These are phyloP conservation scores for Mortierella sp. DNA, from an alignment of 371 early-diverging fungal species.

Conservation along the genomic window DNA sequence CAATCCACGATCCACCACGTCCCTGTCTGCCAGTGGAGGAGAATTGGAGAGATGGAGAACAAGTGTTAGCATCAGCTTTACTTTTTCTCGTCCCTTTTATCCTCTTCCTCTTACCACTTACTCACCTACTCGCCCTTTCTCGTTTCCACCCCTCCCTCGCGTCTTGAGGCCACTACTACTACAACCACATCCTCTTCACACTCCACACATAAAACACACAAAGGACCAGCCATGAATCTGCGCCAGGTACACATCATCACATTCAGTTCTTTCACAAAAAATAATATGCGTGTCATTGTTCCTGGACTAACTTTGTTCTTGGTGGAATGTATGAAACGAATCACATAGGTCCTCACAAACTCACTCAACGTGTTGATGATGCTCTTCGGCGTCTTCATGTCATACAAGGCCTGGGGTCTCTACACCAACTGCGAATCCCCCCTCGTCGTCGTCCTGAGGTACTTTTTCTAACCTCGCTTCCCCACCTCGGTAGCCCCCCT, in stretches of 20 bases:
- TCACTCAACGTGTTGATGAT: slow-evolving; percentile 87
- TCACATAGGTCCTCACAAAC: slow-evolving; percentile 63
- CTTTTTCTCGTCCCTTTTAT: not conserved
- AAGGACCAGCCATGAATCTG: slow-evolving; percentile 24
- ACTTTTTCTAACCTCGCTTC: slow-evolving; percentile 6
- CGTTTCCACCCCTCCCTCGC: not conserved
- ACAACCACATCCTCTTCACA: not conserved
- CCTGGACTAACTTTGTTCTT: not conserved
- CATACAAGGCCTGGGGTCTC: slow-evolving; percentile 95
- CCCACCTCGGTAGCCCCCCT: not conserved
- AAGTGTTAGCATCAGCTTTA: not conserved
- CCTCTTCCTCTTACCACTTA: not conserved
- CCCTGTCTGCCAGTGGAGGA: not conserved
- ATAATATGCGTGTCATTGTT: not conserved
- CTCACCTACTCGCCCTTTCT: not conserved
- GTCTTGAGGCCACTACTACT: not conserved
- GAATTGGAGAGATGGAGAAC: not conserved
- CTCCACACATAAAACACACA: not conserved
- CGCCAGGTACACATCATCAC: slow-evolving; percentile 26
- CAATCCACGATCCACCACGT: not conserved
- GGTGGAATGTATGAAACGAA: not conserved
- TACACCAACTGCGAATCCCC: slow-evolving; percentile 96
- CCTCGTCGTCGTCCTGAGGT: slow-evolving; percentile 97
- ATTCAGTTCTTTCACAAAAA: not conserved
- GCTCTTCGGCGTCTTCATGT: slow-evolving; percentile 94